phyloP scores from a whole-genome alignment of 108 stramenopile genomes.

The Cyclostephanos tholiformis region DNA sequence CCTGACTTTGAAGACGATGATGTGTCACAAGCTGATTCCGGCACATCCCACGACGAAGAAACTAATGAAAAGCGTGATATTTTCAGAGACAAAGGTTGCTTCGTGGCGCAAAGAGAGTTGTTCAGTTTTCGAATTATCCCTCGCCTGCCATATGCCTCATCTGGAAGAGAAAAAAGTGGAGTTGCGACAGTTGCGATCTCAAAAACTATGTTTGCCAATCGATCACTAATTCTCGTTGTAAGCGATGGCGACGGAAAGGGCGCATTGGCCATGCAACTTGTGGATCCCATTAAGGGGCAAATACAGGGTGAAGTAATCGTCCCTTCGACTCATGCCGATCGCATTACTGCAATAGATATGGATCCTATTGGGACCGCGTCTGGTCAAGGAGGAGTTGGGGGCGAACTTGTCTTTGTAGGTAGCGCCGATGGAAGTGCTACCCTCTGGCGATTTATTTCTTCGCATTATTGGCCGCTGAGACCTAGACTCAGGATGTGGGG shows the following conservation, averaged over 20 bases:
- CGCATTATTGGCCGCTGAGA: conserved; percentile 81
- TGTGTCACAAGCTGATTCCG: conserved; percentile 29
- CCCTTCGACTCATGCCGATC: conserved; percentile 66
- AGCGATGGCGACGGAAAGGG: conserved; percentile 87
- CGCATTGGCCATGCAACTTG: conserved; percentile 81
- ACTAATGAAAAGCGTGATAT: conserved; percentile 12
- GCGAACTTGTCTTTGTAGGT: conserved; percentile 86
- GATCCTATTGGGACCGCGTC: conserved; percentile 86
- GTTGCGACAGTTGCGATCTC: conserved; percentile 54
- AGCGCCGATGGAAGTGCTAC: conserved; percentile 81
- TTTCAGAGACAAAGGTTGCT: conserved; percentile 75
- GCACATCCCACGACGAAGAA: conserved; percentile 27
- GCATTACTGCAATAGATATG: conserved; percentile 78
- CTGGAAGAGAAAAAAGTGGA: conserved; percentile 29
- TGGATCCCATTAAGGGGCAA: conserved; percentile 80
- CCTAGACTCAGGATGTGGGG: conserved; percentile 74
- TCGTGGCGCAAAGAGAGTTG: conserved; percentile 86
- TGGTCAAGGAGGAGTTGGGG: conserved; percentile 85
- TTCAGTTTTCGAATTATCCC: conserved; percentile 84
- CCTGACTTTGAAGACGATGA: conserved; percentile 63
- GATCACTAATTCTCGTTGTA: conserved; percentile 76
- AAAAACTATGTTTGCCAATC: conserved; percentile 85
- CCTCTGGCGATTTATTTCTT: conserved; percentile 89
- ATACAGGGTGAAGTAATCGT: conserved; percentile 79
- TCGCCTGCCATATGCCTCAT: conserved; percentile 61